These are phyloP conservation scores for Omphalotus olearius DNA, from an alignment of 1,284 basidiomycete species.

Conservation along the genomic window DNA sequence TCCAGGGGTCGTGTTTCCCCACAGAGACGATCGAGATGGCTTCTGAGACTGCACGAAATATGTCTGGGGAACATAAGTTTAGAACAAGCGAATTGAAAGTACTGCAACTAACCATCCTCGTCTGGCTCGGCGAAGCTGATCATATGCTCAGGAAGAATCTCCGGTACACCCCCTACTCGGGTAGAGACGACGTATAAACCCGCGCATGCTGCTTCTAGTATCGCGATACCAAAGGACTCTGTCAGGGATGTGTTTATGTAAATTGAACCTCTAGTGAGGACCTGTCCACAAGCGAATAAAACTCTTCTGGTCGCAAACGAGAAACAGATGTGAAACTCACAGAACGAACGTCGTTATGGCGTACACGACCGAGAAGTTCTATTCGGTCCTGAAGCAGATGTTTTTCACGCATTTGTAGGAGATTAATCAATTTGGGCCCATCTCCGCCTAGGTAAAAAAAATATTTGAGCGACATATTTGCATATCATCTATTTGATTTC, in stretches of 20 bases:
- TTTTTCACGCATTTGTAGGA: constrained; percentile 95
- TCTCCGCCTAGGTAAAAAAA: constrained; percentile 63
- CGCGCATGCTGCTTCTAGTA: constrained; percentile 93
- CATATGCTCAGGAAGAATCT: constrained; percentile 91
- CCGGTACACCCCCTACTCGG: constrained; percentile 92
- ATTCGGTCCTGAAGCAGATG: constrained; percentile 88
- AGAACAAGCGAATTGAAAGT: no score
- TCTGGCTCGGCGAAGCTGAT: constrained; percentile 92
- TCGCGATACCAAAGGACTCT: constrained; percentile 95
- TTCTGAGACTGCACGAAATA: constrained; percentile 78
- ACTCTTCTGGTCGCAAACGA: background rate
- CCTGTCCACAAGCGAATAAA: constrained; percentile 47
- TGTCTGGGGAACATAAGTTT: constrained; percentile 71
- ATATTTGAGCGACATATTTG: background rate
- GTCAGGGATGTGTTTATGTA: constrained; percentile 96
- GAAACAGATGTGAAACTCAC: constrained; percentile 36
- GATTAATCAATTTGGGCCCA: constrained; percentile 92
- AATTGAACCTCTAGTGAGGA: constrained; percentile 82
- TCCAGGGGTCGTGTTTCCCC: constrained; percentile 72
- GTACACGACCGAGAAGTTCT: constrained; percentile 80
- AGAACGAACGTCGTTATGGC: constrained; percentile 78
- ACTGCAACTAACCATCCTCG: constrained; percentile 52
- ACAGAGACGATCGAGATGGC: constrained; percentile 71
- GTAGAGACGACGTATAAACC: constrained; percentile 96
- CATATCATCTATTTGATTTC: background rate